Evolutionary conservation across 2,329 filamentous ascomycete species (phyloP), one percentile per base, ranked within the genome.

Genomic region (Alternaria alternata): DNA sequence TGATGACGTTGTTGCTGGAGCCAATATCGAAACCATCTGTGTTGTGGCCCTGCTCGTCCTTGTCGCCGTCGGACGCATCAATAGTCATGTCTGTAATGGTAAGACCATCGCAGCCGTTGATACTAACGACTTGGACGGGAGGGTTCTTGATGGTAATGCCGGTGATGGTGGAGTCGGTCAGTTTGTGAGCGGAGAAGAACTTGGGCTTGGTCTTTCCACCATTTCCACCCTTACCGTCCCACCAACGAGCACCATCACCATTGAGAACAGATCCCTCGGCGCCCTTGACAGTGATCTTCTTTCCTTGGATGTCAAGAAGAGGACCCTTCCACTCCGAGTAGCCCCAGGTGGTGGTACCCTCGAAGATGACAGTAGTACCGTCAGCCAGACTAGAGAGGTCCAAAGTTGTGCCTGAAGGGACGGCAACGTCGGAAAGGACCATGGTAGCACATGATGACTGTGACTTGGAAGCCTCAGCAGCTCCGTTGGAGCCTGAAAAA

Each of bases 271-370:
- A 80, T 18, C 84, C 88, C 1, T 78, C 83, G 6, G 82, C 79
- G 32, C 87, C 87, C 59, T 83, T 85, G 65, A 89, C 87, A 62
- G 83, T 85, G 68, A 89, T 86, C 63, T 87, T 71, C 38, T 64
- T 75, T 28, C 89, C 89, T 1, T 83, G 83, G 61, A 91, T 81
- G 38, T 82, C 81, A 64, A 91, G 81, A 4, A 91, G 80, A 42
- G 88, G 88, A 0, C 89, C 89, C 0, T 75, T 74, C 88, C 88
- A 91, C 68, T 89, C 85, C 60, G 86, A 79, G 77, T 89, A 90
- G 18, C 83, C 88, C 70, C 88, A 91, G 51, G 85, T 87, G 9
- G 88, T 91, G 18, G 81, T 86, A 34, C 89, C 89, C 57, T 86
- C 75, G 75, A 91, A 91, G 68, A 85, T 85, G 62, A 90, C 82